phyloP scores from a whole-genome alignment of 225 moss, liverwort and hornwort genomes.

The Anthoceros angustus region DNA sequence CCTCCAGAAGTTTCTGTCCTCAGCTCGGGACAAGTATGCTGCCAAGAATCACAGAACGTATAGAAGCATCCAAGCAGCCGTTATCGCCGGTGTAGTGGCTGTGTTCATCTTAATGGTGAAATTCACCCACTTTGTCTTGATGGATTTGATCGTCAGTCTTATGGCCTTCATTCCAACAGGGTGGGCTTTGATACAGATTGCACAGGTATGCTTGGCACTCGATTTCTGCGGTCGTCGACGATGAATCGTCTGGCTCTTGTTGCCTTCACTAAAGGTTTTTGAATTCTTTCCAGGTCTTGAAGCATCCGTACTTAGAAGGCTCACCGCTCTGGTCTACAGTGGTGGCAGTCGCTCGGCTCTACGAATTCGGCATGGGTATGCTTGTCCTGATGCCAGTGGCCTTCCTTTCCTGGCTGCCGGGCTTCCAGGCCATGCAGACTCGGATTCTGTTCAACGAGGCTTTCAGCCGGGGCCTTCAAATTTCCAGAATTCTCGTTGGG shows the following conservation, averaged over 20 bases:
- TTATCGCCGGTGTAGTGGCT: slow-evolving; percentile 25
- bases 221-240: background rate
- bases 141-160: slow-evolving; percentile 64
- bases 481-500: slow-evolving; percentile 39
- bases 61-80: slow-evolving; percentile 54
- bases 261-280: background rate
- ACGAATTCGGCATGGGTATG: slow-evolving; percentile 70
- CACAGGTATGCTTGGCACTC: background rate
- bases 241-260: background rate
- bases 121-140: slow-evolving; percentile 48
- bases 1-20: slow-evolving; percentile 39
- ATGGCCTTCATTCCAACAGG: slow-evolving; percentile 89
- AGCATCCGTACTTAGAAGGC: slow-evolving; percentile 43
- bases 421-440: slow-evolving; percentile 96
- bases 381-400: slow-evolving; percentile 68
- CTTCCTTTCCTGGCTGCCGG: slow-evolving; percentile 87
- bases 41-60: slow-evolving; percentile 52
- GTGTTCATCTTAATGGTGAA: slow-evolving; percentile 38
- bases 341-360: slow-evolving; percentile 69
- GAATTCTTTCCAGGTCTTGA: slow-evolving; percentile 30
- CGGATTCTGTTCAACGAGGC: slow-evolving; percentile 94
- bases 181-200: slow-evolving; percentile 66
- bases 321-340: slow-evolving; percentile 49
- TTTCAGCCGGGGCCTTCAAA: slow-evolving; percentile 84
- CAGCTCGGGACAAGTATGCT: slow-evolving; percentile 42